Percentiles rank a stretch among this genome's conserved stretches.
Evolutionary conservation across 306 rosid genomes (phyloP).

Genomic region (Prunus dulcis): DNA sequence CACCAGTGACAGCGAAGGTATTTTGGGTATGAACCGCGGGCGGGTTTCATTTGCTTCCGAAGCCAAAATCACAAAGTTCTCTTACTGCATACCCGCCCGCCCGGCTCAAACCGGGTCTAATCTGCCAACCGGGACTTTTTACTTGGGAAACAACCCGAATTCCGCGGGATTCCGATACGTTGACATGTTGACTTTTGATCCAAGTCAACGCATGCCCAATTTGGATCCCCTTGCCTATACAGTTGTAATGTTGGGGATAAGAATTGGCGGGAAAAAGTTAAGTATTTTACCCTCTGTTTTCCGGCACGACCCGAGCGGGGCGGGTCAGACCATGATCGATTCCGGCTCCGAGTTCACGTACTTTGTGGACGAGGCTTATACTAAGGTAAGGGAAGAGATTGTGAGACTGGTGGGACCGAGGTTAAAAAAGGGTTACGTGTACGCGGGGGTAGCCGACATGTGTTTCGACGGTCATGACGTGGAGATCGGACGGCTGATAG

Average conservation of each 20-base stretch:
- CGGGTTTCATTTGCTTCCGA: conserved; percentile 73
- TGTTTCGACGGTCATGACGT: conserved; percentile 47
- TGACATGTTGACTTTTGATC: conserved; percentile 38
- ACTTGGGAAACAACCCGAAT: conserved; percentile 66
- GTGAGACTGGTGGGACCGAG: conserved; percentile 51
- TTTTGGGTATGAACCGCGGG: conserved; percentile 85
- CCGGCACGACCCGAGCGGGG: conserved; percentile 56
- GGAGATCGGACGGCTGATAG: conserved; percentile 58
- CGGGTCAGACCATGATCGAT: conserved; percentile 91
- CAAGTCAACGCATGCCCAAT: conserved; percentile 77
- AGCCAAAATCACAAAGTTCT: conserved; percentile 62
- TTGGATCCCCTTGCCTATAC: conserved; percentile 76
- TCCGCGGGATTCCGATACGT: conserved; percentile 47
- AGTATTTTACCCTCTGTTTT: conserved; percentile 40
- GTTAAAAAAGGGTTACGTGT: conserved; percentile 62
- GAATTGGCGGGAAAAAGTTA: conserved; percentile 41
- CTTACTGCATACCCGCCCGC: conserved; percentile 66
- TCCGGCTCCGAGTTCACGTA: conserved; percentile 78
- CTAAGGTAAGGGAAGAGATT: conserved; percentile 49
- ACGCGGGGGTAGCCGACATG: conserved; percentile 60
- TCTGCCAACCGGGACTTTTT: conserved; percentile 53
- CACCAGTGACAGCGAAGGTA: conserved; percentile 60
- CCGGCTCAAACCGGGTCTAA: conserved; percentile 22
- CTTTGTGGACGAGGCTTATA: conserved; percentile 71
- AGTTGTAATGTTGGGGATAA: conserved; percentile 57